Evolutionary conservation across 2,329 filamentous ascomycete species (phyloP), one percentile per base, ranked within the genome.

Genomic region (Trichoderma sp.): DNA sequence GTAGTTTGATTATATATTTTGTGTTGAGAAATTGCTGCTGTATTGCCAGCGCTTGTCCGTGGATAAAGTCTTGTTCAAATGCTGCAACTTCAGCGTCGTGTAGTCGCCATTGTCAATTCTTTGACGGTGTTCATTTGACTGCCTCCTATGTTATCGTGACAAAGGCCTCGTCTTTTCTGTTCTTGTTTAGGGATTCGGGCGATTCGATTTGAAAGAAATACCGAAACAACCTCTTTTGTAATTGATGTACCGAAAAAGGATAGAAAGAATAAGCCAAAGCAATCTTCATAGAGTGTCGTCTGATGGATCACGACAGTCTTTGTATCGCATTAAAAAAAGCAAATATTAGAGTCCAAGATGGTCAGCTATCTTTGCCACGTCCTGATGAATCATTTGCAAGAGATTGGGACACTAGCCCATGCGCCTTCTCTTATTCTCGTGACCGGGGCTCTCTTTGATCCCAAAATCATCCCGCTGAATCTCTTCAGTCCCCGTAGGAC

Each of bases 401-500:
- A 6, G 24, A 32, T 0, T 28, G 28, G 18, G 14, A 2, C 28
- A 51, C 77, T 73, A 82, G 30, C 75, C 78, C 53, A 83, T 73
- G 8, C 83, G 81, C 34, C 83, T 79, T 28, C 83, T 78, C 77
- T 85, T 85, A 14, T 74, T 75, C 34, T 78, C 79, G 32, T 77
- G 77, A 61, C 75, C 74, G 0, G 78, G 75, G 28, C 74, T 79
- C 15, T 63, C 75, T n/a, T 75, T 73, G 39, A 76, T 26, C 2
- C 74, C 77, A 21, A 85, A 65, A 26, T 86, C 86, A 9, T 84
- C 80, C 12, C 84, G 81, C 18, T 77, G 75, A 24, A 88, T 86
- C 77, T 88, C 86, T 74, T 88, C 86, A 1, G 86, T 88, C 3
- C 80, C 83, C 1, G 82, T 82, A 12, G 85, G 81, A 72, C 85